Percentiles rank a stretch among this genome's conserved stretches.
These are phyloP conservation scores for Fusarium sp. DNA, from an alignment of 2,329 filamentous ascomycete species.

Conservation along the genomic window DNA sequence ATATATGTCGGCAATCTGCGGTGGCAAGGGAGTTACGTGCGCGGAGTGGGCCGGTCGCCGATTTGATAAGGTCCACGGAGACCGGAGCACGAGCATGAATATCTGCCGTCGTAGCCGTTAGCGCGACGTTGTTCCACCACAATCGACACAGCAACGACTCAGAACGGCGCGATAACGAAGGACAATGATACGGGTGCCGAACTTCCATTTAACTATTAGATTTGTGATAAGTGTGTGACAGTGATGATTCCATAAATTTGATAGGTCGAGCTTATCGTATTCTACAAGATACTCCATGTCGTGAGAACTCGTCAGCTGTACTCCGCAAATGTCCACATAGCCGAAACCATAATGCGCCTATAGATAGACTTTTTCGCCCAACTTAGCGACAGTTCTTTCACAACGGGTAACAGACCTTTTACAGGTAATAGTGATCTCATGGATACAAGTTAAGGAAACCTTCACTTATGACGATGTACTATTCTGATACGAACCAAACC, in stretches of 20 bases:
- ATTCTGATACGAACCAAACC: background rate
- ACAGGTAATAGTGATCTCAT: background rate
- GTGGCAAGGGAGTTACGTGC: background rate
- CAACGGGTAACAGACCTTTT: background rate
- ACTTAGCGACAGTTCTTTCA: background rate
- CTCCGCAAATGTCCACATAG: background rate
- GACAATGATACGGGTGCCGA: background rate
- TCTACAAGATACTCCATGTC: accelerated
- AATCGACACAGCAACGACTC: background rate
- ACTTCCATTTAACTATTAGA: background rate
- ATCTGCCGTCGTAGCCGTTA: background rate
- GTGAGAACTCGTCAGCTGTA: background rate
- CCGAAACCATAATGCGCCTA: background rate
- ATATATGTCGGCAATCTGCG: background rate
- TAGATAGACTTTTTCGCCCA: background rate
- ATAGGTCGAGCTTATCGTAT: background rate
- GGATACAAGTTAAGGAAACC: background rate
- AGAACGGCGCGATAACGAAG: background rate
- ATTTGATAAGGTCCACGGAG: background rate
- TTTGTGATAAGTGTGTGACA: background rate
- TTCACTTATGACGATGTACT: background rate
- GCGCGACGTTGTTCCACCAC: background rate
- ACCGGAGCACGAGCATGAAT: background rate
- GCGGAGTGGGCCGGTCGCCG: background rate
- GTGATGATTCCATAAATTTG: background rate